phyloP scores from a whole-genome alignment of 306 rosid genomes.

The Castanea crenata region DNA sequence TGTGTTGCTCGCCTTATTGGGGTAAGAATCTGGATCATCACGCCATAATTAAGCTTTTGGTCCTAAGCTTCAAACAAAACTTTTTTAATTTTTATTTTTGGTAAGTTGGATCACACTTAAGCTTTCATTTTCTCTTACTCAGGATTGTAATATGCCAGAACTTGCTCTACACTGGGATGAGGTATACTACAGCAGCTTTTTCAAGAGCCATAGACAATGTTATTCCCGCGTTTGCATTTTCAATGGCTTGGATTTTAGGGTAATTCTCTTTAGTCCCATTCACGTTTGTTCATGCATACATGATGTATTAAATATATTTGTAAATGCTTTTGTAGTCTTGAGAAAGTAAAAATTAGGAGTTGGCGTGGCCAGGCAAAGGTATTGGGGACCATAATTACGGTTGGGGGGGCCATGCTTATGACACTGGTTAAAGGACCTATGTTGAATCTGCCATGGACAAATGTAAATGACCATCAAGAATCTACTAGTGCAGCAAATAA shows the following conservation, averaged over 20 bases:
- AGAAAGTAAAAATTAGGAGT: slow-evolving; percentile 39
- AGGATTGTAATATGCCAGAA: slow-evolving; percentile 65
- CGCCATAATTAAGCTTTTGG: background rate
- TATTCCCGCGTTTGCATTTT: slow-evolving; percentile 54
- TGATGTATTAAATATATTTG: background rate
- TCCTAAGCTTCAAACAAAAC: background rate
- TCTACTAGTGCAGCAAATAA: slow-evolving; percentile 13
- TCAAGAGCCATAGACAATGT: slow-evolving; percentile 53
- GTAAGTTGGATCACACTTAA: background rate
- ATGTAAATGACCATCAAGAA: slow-evolving; percentile 7
- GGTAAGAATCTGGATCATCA: slow-evolving; percentile 20
- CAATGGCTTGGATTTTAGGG: slow-evolving; percentile 54
- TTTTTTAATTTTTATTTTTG: background rate
- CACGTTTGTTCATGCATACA: background rate
- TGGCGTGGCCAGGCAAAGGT: slow-evolving; percentile 40
- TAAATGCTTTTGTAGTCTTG: slow-evolving; percentile 35
- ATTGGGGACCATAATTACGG: slow-evolving; percentile 38
- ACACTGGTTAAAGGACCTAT: slow-evolving; percentile 39
- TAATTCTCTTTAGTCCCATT: background rate
- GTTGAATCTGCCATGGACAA: slow-evolving; percentile 39
- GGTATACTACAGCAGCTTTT: slow-evolving; percentile 53
- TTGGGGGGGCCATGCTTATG: slow-evolving; percentile 59
- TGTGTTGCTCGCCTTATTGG: slow-evolving; percentile 34
- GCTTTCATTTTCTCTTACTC: background rate
- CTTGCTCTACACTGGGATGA: slow-evolving; percentile 52